Base-by-base conservation (phyloP, 305 asterid genomes). In the Salvia sclarea region DNA sequence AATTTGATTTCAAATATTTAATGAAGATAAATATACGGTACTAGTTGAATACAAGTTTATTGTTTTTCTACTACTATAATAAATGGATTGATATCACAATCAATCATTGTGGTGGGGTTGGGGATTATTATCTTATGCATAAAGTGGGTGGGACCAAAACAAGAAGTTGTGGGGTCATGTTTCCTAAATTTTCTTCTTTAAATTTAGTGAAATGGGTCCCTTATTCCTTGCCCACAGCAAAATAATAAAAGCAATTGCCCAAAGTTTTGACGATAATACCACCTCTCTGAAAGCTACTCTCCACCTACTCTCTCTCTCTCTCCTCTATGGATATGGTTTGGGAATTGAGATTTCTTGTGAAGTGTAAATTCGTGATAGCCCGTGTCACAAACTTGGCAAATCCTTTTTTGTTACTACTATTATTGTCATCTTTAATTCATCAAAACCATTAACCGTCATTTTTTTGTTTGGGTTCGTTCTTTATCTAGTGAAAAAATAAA, bases 221-320 rank as follows among this genome's bases (percentile, higher is more conserved):
- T 6, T 37, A 53, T 62, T 68, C 68, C 35, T 63, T 77, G 76
- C 72, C 61, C 75, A 70, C 60, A 64, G 73, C 73, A 73, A 61
- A 77, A 78, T 80, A 79, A 76, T 76, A 55, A 80, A 85, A 75
- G 75, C 81, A 68, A 76, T 72, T 80, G 65, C 82, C 78, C 76
- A 75, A 79, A 60, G 74, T 76, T 58, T 85, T 77, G 82, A 80
- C 79, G 80, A 80, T 75, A 75, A 80, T 85, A 75, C 74, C 47
- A 64, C 81, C 78, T 71, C 72, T 76, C 47, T 43, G 84, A 85
- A 78, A 82, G 83, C 86, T 72, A 79, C 87, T 62, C 59, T 55
- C 60, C 82, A 82, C 83, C 84, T 3, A 76, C 83, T 74, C 70
- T 69, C 68, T 18, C 69, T 64, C 61, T n/a, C 82, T 64, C 55